These are phyloP conservation scores for Zygoascus sp. DNA, from an alignment of 1,139 yeast genomes.

Conservation along the genomic window DNA sequence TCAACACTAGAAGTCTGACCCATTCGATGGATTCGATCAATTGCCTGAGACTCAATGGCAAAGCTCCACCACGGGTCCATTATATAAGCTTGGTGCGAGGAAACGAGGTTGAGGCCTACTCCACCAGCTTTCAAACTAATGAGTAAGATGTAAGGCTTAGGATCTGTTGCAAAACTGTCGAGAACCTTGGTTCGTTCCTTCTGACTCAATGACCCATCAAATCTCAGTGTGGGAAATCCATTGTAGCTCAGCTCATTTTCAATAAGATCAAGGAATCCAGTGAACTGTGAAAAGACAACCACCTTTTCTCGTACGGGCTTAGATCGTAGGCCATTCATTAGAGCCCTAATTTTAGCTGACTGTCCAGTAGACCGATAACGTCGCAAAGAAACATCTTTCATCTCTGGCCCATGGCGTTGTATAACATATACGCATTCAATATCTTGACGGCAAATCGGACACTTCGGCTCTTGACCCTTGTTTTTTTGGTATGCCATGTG, in stretches of 20 bases:
- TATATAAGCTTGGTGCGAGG: conserved; percentile 81
- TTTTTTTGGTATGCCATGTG: conserved; percentile 46
- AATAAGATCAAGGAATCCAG: conserved; percentile 73
- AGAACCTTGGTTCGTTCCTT: conserved; percentile 62
- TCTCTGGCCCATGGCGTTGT: conserved; percentile 17
- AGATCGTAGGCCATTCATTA: conserved; percentile 46
- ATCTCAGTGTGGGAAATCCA: conserved; percentile 53
- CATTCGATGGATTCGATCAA: conserved; percentile 87
- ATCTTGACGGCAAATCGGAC: conserved; percentile 39
- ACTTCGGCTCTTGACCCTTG: conserved; percentile 33
- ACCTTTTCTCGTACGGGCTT: conserved; percentile 64
- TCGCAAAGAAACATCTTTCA: conserved; percentile 17
- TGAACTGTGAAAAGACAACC: conserved; percentile 89
- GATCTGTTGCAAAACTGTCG: conserved; percentile 44
- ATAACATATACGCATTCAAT: conserved; percentile 31
- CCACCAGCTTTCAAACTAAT: conserved; percentile 92
- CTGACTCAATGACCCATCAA: conserved; percentile 76
- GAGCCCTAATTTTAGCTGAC: conserved; percentile 73
- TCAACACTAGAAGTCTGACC: conserved; percentile 75
- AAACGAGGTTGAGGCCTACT: conserved; percentile 84
- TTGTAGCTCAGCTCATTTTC: conserved; percentile 51
- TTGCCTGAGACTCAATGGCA: conserved; percentile 90
- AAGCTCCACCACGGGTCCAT: conserved; percentile 99
- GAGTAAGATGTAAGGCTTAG: conserved; percentile 53
- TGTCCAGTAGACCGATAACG: conserved; percentile 23